A percentile compares a stretch with the other conserved stretches of the same genome.
Conservation (phyloP, 2,329 filamentous ascomycete genomes). For the Colletotrichum spinosum region DNA sequence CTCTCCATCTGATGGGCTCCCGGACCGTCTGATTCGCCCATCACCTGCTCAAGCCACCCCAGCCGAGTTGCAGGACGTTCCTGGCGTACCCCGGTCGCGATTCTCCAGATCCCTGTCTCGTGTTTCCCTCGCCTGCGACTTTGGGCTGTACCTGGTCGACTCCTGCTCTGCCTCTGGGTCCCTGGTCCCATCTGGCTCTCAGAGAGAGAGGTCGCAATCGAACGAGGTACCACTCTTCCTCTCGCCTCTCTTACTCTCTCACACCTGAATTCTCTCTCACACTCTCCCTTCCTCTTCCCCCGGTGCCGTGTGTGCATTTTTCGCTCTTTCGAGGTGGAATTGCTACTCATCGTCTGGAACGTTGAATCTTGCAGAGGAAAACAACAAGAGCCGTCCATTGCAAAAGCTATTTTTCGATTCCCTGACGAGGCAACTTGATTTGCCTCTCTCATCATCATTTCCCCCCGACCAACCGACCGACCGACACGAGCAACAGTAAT, state of each 20-base stretch:
- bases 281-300: slow-evolving; percentile 27
- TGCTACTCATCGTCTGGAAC: slow-evolving; percentile 40
- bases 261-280: slow-evolving; percentile 19
- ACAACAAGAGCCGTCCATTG: slow-evolving; percentile 33
- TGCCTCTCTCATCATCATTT: slow-evolving; percentile 10
- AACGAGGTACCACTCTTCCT: slow-evolving; percentile 35
- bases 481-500: slow-evolving; percentile 35
- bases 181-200: slow-evolving; percentile 4
- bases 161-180: slow-evolving; percentile 7
- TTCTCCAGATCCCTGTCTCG: slow-evolving; percentile 35
- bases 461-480: slow-evolving; percentile 15
- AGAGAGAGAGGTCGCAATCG: slow-evolving; percentile 7
- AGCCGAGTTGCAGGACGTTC: slow-evolving; percentile 8
- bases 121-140: slow-evolving; percentile 37
- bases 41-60: slow-evolving; percentile 24
- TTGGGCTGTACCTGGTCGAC: slow-evolving; percentile 31
- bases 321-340: slow-evolving; percentile 38
- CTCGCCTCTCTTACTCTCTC: slow-evolving; percentile 33
- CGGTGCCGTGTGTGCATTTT: slow-evolving; percentile 37
- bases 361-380: slow-evolving; percentile 38
- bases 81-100: slow-evolving; percentile 29
- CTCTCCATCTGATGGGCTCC: slow-evolving; percentile 9
- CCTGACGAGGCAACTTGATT: slow-evolving; percentile 26
- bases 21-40: slow-evolving; percentile 32
- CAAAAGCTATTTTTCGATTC: slow-evolving; percentile 34